These are phyloP conservation scores for Aureoboletus auriporus DNA, from an alignment of 768 basidiomycete genomes.

Conservation along the genomic window DNA sequence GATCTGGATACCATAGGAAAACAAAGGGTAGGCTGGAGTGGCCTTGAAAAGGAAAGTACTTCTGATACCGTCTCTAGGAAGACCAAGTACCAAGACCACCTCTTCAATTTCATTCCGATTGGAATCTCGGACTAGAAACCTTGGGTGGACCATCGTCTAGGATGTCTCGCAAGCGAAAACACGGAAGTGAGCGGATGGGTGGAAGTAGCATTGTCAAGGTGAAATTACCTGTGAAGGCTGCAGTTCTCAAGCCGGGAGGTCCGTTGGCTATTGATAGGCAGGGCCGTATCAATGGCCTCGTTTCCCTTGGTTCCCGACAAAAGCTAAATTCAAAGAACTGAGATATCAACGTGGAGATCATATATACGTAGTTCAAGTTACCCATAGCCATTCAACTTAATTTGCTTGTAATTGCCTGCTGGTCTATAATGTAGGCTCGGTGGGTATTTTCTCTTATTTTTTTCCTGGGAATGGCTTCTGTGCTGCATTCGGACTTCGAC, in stretches of 20 bases:
- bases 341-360: constrained; percentile 8
- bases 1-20: constrained; percentile 1
- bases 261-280: constrained; percentile 21
- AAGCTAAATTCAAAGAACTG: constrained; percentile 30
- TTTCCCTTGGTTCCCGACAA: constrained; percentile 26
- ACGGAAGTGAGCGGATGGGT: constrained; percentile 7
- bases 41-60: neutral
- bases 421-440: too few relatives aligned
- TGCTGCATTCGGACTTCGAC: too few relatives aligned
- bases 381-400: neutral
- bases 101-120: constrained; percentile 17
- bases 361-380: neutral
- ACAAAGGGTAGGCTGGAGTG: constrained; percentile 4
- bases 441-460: too few relatives aligned
- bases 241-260: constrained; percentile 1
- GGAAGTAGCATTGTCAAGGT: constrained; percentile 23
- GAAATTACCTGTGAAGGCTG: constrained; percentile 5
- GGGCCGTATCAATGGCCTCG: constrained; percentile 21
- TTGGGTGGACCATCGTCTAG: constrained; percentile 6
- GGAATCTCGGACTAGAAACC: constrained; percentile 17
- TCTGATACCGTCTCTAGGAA: constrained; percentile 5
- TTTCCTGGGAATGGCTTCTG: too few relatives aligned
- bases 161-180: constrained; percentile 8
- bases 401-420: too few relatives aligned
- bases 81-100: neutral